Conservation (phyloP, 257 asterid genomes). For the Solanum etuberosum region DNA sequence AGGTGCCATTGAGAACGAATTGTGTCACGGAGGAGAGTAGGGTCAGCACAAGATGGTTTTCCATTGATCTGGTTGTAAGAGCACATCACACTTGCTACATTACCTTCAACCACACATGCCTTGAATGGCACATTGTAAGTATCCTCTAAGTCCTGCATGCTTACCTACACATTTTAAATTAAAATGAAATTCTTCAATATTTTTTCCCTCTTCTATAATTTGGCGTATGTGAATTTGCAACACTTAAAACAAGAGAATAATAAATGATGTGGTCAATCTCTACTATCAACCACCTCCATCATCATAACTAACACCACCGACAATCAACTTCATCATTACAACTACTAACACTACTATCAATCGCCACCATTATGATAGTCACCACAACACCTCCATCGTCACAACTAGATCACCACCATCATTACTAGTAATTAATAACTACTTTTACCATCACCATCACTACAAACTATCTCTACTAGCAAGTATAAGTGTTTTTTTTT, state of each 20-base stretch:
- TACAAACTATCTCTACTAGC: no score
- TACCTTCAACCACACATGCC: constrained; percentile 78
- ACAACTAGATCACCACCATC: no score
- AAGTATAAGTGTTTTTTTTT: no score
- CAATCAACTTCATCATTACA: no score
- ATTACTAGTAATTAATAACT: no score
- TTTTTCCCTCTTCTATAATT: background rate
- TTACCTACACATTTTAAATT: constrained; percentile 37
- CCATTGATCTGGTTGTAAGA: constrained; percentile 94
- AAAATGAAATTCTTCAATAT: background rate
- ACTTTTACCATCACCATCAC: no score
- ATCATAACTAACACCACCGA: no score
- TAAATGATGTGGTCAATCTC: no score
- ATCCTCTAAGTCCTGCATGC: constrained; percentile 79
- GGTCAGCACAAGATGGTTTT: constrained; percentile 88
- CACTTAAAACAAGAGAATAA: background rate
- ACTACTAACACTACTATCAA: no score
- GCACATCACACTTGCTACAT: constrained; percentile 92
- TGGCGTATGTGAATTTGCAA: background rate
- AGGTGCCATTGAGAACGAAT: constrained; percentile 78
- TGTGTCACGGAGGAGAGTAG: constrained; percentile 60
- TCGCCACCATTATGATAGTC: no score
- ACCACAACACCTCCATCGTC: no score
- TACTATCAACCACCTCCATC: no score
- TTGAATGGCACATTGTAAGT: constrained; percentile 91